A percentile compares a stretch with the other conserved stretches of the same genome.
phyloP scores from a whole-genome alignment of 305 asterid species.

The Rubia occidens region DNA sequence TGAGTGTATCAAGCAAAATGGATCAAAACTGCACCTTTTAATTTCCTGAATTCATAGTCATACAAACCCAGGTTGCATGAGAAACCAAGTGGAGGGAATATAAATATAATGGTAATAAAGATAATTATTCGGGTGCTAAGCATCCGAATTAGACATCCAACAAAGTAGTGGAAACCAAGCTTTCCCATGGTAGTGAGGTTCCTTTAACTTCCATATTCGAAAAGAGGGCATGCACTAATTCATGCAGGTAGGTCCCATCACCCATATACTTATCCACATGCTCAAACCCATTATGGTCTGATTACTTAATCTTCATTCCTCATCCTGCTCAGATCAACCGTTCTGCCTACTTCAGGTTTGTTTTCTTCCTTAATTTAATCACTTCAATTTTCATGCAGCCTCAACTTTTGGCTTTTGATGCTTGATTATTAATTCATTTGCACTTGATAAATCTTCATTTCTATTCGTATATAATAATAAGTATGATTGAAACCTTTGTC shows the following conservation, averaged over 20 bases:
- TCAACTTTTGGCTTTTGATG: background rate
- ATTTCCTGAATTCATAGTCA: too few relatives aligned
- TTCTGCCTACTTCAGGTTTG: conserved; percentile 38
- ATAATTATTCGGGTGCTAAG: conserved; percentile 33
- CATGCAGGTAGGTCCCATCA: conserved; percentile 40
- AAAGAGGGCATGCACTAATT: conserved; percentile 19
- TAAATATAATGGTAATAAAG: conserved; percentile 32
- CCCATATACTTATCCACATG: background rate
- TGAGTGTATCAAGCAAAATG: too few relatives aligned
- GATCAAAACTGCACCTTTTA: too few relatives aligned
- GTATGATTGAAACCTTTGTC: background rate
- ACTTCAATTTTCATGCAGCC: background rate
- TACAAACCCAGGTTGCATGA: background rate
- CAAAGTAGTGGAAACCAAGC: conserved; percentile 17
- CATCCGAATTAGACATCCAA: conserved; percentile 35
- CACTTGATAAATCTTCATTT: background rate
- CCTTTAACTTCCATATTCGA: conserved; percentile 29
- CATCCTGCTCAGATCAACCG: conserved; percentile 13
- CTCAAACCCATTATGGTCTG: conserved; percentile 8
- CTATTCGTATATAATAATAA: background rate
- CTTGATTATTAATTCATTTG: background rate
- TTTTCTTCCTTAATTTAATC: conserved; percentile 15
- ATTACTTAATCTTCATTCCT: conserved; percentile 22
- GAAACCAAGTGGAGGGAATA: conserved; percentile 2
- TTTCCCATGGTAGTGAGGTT: conserved; percentile 51